Percentiles rank a stretch among this genome's conserved stretches.
These are phyloP conservation scores for Yarrowia divulgata DNA, from an alignment of 805 yeast genomes.

Conservation along the genomic window DNA sequence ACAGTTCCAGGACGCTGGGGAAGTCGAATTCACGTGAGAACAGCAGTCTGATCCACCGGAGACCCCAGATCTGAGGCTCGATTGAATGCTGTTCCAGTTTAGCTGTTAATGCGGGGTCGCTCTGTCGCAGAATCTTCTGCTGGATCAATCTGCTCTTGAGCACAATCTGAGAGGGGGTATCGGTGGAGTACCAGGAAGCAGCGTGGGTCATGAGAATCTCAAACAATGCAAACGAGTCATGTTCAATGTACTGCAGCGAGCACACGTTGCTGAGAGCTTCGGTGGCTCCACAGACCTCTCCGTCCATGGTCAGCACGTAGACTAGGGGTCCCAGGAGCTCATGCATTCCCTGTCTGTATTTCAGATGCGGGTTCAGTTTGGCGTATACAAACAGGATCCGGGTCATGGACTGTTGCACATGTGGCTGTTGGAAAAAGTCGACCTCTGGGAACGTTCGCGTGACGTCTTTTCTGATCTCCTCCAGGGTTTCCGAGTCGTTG, in stretches of 20 bases:
- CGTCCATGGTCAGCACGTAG: conserved; percentile 43
- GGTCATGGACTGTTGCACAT: conserved; percentile 49
- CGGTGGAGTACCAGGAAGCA: conserved; percentile 47
- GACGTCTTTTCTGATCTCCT: conserved; percentile 48
- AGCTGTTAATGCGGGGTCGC: conserved; percentile 48
- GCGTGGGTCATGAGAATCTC: conserved; percentile 48
- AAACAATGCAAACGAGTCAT: conserved; percentile 49
- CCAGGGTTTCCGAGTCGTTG: conserved; percentile 41
- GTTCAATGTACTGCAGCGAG: conserved; percentile 44
- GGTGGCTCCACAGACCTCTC: conserved; percentile 11
- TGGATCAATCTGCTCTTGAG: conserved; percentile 49
- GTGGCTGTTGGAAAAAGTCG: conserved; percentile 46
- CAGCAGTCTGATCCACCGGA: conserved; percentile 51
- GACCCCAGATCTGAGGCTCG: conserved; percentile 53
- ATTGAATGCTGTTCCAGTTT: conserved; percentile 45
- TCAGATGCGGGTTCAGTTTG: conserved; percentile 55
- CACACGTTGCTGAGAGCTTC: conserved; percentile 8
- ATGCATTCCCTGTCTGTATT: conserved; percentile 65
- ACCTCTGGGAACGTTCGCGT: conserved; percentile 51
- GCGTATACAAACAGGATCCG: conserved; percentile 58
- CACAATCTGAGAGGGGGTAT: conserved; percentile 45
- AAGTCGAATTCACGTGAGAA: conserved; percentile 51
- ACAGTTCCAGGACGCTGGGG: conserved; percentile 45
- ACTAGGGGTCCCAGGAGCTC: conserved; percentile 59
- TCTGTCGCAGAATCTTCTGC: conserved; percentile 45